A percentile compares a stretch with the other conserved stretches of the same genome.
phyloP scores from a whole-genome alignment of 352 stramenopile genomes.

The Thraustochytrium striatum region DNA sequence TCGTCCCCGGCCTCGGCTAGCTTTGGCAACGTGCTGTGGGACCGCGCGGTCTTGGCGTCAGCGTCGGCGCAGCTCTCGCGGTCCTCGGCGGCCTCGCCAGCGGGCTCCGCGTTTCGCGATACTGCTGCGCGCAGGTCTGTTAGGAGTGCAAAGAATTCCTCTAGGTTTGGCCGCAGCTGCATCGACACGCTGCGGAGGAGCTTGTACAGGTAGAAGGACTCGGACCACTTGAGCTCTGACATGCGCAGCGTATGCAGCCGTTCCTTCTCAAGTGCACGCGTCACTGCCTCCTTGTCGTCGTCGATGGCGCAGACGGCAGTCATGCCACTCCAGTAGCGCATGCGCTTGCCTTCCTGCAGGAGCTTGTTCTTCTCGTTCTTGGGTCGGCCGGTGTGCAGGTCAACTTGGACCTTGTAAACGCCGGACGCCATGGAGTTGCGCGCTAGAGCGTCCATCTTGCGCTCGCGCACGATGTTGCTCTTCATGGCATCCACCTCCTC shows the following conservation, averaged over 20 bases:
- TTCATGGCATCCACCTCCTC: not conserved
- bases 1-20: no score
- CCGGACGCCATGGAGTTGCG: not conserved
- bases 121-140: not conserved
- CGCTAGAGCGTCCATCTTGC: not conserved
- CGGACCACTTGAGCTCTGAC: slow-evolving; percentile 18
- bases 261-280: not conserved
- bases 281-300: not conserved
- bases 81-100: not conserved
- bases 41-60: not conserved
- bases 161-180: slow-evolving; percentile 14
- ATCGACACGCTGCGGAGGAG: slow-evolving; percentile 3
- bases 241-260: not conserved
- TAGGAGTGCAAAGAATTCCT: slow-evolving; percentile 10
- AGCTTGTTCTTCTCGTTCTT: not conserved
- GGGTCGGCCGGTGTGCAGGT: not conserved
- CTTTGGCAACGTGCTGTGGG: not conserved
- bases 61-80: no score
- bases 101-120: not conserved
- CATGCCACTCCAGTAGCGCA: not conserved
- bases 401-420: not conserved
- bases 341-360: not conserved
- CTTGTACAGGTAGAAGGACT: slow-evolving; percentile 43
- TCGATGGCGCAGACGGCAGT: not conserved
- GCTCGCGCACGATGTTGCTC: not conserved